These are phyloP conservation scores for Citrus unshiu DNA, from an alignment of 345 rosid genomes.

Conservation along the genomic window DNA sequence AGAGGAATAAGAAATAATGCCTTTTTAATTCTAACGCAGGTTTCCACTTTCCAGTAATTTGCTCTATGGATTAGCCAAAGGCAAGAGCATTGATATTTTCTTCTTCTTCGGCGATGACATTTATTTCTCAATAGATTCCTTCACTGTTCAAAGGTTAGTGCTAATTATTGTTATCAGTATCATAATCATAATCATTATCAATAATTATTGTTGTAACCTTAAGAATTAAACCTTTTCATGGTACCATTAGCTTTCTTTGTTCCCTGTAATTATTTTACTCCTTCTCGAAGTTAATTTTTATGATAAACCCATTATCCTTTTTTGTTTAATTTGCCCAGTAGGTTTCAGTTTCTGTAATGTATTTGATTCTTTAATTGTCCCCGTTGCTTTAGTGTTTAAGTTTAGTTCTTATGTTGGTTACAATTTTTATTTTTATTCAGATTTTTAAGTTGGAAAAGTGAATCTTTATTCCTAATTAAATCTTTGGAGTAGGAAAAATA, in stretches of 20 bases:
- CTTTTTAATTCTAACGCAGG: background rate
- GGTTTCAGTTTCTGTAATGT: background rate
- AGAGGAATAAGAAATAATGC: no score
- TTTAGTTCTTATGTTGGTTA: background rate
- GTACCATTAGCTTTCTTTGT: background rate
- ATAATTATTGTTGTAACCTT: background rate
- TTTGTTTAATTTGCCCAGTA: background rate
- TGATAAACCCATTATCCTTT: background rate
- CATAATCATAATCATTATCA: background rate
- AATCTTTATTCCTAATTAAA: background rate
- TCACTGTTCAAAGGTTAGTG: background rate
- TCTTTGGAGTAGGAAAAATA: constrained; percentile 2
- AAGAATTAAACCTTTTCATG: background rate
- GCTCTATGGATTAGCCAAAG: background rate
- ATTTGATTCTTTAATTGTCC: background rate
- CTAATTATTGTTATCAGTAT: background rate
- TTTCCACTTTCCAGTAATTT: background rate
- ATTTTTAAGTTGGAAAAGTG: background rate
- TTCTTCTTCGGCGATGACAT: background rate
- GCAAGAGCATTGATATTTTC: background rate
- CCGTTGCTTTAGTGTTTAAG: background rate
- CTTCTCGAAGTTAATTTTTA: background rate
- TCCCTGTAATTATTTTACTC: background rate
- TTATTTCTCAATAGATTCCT: background rate
- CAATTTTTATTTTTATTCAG: background rate